Conservation (phyloP, 2,329 filamentous ascomycete genomes). For the Ampelomyces quisqualis region DNA sequence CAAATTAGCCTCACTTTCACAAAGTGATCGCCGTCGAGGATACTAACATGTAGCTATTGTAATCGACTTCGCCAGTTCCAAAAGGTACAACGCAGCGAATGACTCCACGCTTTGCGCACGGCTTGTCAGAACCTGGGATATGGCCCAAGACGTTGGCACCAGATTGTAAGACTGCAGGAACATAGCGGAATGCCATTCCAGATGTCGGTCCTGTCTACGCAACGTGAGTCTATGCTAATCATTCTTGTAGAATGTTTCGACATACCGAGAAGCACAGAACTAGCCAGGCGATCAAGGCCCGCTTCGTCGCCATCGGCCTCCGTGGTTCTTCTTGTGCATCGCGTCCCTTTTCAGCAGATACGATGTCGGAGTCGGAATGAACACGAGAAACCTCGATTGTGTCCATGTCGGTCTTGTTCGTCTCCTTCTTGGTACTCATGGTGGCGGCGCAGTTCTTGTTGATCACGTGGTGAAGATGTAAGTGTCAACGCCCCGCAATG, state of each 20-base stretch:
- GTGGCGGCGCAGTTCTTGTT: neutral
- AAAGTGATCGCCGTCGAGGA: too few relatives aligned
- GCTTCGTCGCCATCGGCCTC: constrained; percentile 7
- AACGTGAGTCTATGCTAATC: neutral
- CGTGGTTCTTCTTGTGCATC: neutral
- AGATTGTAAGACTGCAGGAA: constrained; percentile 5
- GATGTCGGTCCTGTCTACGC: constrained; percentile 4
- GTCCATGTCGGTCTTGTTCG: neutral
- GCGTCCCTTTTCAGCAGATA: neutral
- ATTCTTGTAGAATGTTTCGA: neutral
- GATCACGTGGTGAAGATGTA: neutral
- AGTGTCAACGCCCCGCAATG: too few relatives aligned
- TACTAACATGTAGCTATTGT: constrained; percentile 18
- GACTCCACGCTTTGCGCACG: constrained; percentile 11
- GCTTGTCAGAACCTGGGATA: constrained; percentile 4
- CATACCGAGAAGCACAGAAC: constrained; percentile 18
- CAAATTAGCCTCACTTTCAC: neutral
- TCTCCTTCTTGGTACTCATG: neutral
- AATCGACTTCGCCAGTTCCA: constrained; percentile 18
- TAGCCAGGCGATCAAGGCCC: constrained; percentile 14
- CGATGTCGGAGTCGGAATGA: neutral
- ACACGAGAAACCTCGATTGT: neutral
- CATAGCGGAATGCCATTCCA: constrained; percentile 8
- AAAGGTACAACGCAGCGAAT: constrained; percentile 20
- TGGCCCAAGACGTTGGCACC: constrained; percentile 7